Evolutionary conservation across 768 basidiomycete species (phyloP).

Genomic region (Lactarius quietus): DNA sequence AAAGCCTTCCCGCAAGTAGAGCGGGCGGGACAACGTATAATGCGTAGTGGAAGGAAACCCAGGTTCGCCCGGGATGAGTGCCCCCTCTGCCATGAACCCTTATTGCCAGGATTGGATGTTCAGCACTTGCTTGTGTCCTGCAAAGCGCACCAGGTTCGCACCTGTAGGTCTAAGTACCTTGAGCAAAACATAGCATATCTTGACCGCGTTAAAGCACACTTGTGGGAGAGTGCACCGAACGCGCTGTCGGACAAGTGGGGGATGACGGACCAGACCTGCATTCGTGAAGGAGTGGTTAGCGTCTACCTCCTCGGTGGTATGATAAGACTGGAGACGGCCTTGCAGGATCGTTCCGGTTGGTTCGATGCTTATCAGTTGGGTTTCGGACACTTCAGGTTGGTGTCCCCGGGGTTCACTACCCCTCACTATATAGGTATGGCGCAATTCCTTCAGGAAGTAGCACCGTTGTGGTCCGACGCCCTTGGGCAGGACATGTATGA

Average conservation of each 20-base stretch:
- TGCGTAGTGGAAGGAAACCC: neutral
- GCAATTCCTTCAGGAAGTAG: neutral
- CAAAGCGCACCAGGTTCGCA: rapidly evolving
- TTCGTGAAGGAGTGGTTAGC: neutral
- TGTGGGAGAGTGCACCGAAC: neutral
- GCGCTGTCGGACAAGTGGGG: neutral
- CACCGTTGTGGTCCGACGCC: neutral
- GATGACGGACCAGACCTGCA: neutral
- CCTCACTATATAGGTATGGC: neutral
- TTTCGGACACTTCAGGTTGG: neutral
- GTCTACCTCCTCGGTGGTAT: neutral
- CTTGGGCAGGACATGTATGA: neutral
- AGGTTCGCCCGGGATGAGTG: neutral
- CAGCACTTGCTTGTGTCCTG: neutral
- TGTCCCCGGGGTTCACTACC: neutral
- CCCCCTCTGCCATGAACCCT: neutral
- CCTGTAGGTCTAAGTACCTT: neutral
- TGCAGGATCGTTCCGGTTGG: neutral
- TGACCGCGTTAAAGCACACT: neutral
- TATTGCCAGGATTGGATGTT: neutral
- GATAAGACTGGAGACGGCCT: neutral
- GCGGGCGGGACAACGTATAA: neutral
- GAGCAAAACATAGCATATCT: neutral
- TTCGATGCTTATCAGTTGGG: neutral
- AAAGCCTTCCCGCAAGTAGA: neutral